phyloP scores from a whole-genome alignment of 164 flowering plant species.

The Chloranthus sessilifolius region DNA sequence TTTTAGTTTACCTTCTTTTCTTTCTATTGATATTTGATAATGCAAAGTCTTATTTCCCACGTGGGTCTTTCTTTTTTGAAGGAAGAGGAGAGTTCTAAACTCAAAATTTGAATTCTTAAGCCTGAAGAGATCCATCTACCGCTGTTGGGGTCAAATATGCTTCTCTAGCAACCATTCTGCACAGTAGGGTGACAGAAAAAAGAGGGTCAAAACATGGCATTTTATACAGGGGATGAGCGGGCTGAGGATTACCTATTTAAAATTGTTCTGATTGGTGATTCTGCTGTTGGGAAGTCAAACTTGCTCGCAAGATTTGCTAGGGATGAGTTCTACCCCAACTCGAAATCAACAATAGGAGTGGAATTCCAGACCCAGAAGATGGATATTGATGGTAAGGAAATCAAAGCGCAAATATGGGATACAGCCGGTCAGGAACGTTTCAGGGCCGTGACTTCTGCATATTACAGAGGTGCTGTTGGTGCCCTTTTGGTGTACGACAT shows the following conservation, averaged over 20 bases:
- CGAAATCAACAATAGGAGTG: conserved; percentile 70
- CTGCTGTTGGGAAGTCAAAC: conserved; percentile 74
- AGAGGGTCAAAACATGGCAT: conserved; percentile 31
- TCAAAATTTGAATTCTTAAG: no score
- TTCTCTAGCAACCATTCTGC: conserved; percentile 1
- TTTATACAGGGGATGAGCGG: conserved; percentile 39
- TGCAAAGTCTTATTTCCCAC: no score
- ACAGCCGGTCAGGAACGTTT: conserved; percentile 74
- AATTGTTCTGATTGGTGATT: conserved; percentile 64
- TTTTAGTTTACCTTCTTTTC: no score
- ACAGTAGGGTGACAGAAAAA: conserved; percentile 1
- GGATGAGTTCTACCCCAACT: conserved; percentile 59
- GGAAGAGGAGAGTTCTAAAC: no score
- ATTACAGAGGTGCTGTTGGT: conserved; percentile 68
- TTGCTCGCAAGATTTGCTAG: conserved; percentile 70
- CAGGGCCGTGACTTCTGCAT: conserved; percentile 73
- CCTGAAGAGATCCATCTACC: background rate
- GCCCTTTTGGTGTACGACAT: conserved; percentile 66
- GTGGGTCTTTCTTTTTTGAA: no score
- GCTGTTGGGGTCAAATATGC: conserved; percentile 7
- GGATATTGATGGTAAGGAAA: conserved; percentile 60
- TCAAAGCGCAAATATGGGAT: conserved; percentile 76
- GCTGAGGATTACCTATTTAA: conserved; percentile 67
- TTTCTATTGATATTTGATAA: no score
- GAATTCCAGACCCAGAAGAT: conserved; percentile 72